Conservation (phyloP, 805 yeast species). For the Saccharomycopsis fermentans region DNA sequence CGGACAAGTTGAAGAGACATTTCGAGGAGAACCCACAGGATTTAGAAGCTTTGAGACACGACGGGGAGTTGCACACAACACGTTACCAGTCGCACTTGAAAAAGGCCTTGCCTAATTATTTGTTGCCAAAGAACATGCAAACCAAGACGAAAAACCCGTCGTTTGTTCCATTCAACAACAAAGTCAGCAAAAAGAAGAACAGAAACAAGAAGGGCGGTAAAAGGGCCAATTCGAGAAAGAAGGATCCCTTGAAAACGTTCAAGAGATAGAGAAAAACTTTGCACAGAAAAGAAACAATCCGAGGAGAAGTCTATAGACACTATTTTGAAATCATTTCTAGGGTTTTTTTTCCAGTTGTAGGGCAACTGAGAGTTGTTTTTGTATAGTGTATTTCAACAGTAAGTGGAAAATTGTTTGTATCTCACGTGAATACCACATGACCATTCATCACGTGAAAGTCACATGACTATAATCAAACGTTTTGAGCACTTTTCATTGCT, state of each 20-base stretch:
- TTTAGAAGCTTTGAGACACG: slow-evolving; percentile 80
- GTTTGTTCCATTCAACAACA: slow-evolving; percentile 56
- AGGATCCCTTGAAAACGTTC: slow-evolving; percentile 58
- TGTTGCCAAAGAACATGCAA: slow-evolving; percentile 73
- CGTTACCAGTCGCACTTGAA: slow-evolving; percentile 79
- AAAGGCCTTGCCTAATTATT: slow-evolving; percentile 75
- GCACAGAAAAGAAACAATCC: too few species aligned
- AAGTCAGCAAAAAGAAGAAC: slow-evolving; percentile 33
- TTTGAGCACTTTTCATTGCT: neutral
- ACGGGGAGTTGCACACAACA: slow-evolving; percentile 74
- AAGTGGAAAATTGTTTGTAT: too few species aligned
- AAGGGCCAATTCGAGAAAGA: slow-evolving; percentile 32
- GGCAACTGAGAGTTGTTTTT: too few species aligned
- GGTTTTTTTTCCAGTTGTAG: too few species aligned
- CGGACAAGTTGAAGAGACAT: slow-evolving; percentile 85
- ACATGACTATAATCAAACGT: too few species aligned
- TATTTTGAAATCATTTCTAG: too few species aligned
- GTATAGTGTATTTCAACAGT: neutral
- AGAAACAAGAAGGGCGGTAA: slow-evolving; percentile 20
- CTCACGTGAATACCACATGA: neutral
- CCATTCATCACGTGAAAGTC: neutral
- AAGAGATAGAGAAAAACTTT: slow-evolving; percentile 18
- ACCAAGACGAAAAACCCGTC: slow-evolving; percentile 46
- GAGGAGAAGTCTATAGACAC: too few species aligned
- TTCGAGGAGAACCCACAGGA: slow-evolving; percentile 98